Base-by-base conservation (phyloP, 164 flowering plant species). In the Macadamia integrifolia region DNA sequence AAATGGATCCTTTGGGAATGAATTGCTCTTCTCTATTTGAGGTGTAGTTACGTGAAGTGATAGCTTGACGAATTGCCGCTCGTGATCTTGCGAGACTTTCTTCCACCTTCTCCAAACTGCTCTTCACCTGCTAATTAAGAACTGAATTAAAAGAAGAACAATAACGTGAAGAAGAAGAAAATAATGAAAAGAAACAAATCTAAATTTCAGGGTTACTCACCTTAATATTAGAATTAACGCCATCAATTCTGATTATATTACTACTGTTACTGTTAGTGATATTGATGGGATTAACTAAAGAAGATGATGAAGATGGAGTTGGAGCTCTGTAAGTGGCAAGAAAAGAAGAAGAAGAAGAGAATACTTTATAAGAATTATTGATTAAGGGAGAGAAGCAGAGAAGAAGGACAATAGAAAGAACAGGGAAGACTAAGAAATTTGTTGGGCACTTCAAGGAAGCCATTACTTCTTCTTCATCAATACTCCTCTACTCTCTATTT, bases 1-100 rank as follows among this genome's bases (percentile, higher is more conserved):
- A 87, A 30, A 86, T 61, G 46, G 80, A 50, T 60, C 87, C 87
- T 67, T 72, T 81, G 1, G 87, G 86, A 6, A 84, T 28, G 72
- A 81, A 85, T 32, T 11, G 67, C 68, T 76, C 78, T 1, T 69
- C 60, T 63, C 49, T 78, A 0, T 67, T 17, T 6, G 83, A 77
- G 9, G 73, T 55, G 60, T 73, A 78, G 42, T 75, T 82, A 23
- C 65, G 66, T 1, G 44, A 28, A 6, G 13, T 70, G n/a, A 74
- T 67, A 0, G 92, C 88, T 31, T 70, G 43, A 0, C 67, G 74
- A 57, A 88, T 84, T 13, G 83, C 83, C 0, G 81, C 81, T 53
- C 91, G 71, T 2, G 87, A 86, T 71, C 68, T 66, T 0, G 84
- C 84, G 18, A 85, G 69, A 29, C 75, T 81, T 12, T 72, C 79